Conservation (phyloP, 768 basidiomycete genomes). For the Rhodotorula kratochvilovae region DNA sequence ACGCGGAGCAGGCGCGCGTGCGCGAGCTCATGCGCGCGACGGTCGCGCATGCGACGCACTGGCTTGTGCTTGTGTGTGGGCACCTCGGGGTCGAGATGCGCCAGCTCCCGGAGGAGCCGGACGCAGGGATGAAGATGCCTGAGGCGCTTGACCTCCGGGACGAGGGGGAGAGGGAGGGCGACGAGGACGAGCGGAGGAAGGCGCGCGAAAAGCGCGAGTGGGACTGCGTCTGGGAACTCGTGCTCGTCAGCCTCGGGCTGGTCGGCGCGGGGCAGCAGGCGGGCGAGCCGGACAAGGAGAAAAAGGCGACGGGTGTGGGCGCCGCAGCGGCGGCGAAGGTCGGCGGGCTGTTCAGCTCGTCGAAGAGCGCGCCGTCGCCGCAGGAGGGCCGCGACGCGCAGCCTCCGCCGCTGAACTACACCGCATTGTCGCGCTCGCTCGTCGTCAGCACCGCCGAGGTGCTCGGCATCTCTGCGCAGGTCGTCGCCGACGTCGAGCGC, state of each 20-base stretch:
- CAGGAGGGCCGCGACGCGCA: background rate
- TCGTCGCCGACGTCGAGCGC: constrained; percentile 28
- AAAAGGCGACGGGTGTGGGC: background rate
- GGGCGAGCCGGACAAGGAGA: constrained; percentile 9
- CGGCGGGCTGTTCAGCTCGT: constrained; percentile 11
- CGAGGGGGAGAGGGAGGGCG: background rate
- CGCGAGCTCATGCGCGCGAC: constrained; percentile 3
- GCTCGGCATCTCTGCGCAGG: constrained; percentile 12
- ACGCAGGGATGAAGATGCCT: background rate
- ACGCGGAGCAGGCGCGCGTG: constrained; percentile 25
- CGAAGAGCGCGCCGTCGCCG: background rate
- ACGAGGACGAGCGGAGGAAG: background rate
- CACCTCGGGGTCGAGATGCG: constrained; percentile 30
- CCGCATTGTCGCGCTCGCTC: constrained; percentile 30
- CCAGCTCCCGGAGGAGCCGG: constrained; percentile 19
- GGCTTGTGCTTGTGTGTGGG: constrained; percentile 22
- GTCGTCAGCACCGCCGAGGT: constrained; percentile 11
- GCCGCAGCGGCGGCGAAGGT: constrained; percentile 6
- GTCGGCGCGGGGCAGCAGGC: constrained; percentile 12
- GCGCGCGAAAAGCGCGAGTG: constrained; percentile 9
- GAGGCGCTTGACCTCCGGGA: constrained; percentile 3
- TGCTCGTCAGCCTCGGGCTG: constrained; percentile 33
- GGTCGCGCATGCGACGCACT: background rate
- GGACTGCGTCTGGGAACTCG: constrained; percentile 28
- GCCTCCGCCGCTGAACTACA: constrained; percentile 23